Evolutionary conservation across 2,329 filamentous ascomycete species (phyloP).

Genomic region (Triangularia setosa): DNA sequence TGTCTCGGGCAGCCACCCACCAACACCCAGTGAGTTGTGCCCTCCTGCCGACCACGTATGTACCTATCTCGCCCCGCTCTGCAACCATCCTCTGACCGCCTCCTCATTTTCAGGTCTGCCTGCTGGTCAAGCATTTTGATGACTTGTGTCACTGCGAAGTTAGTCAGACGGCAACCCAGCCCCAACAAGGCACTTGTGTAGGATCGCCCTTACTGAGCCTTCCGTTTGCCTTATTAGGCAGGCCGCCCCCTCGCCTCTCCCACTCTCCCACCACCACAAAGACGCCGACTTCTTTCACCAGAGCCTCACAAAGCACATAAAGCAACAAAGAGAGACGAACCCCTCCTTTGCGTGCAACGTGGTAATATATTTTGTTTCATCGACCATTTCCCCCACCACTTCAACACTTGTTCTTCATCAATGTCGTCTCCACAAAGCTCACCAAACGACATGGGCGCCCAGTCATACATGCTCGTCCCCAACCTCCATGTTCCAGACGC

Average conservation of each 20-base stretch:
- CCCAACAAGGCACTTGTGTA: constrained; percentile 19
- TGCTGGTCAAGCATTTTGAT: constrained; percentile 17
- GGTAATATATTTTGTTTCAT: not conserved
- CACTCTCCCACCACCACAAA: not conserved
- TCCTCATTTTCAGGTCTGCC: constrained; percentile 6
- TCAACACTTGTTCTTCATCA: not conserved
- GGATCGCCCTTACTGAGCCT: constrained; percentile 7
- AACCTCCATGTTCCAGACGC: constrained; percentile 22
- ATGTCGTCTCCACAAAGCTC: constrained; percentile 27
- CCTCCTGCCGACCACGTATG: not conserved
- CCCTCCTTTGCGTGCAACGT: not conserved
- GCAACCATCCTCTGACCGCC: not conserved
- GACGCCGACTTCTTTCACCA: not conserved
- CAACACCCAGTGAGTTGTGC: too few species aligned
- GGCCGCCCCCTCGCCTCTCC: constrained; percentile 4
- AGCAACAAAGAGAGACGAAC: not conserved
- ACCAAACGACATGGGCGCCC: constrained; percentile 14
- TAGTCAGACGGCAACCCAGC: constrained; percentile 11
- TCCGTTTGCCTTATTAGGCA: constrained; percentile 15
- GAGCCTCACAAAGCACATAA: not conserved
- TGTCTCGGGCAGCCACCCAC: not conserved
- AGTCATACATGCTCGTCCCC: constrained; percentile 22
- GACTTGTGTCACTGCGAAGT: constrained; percentile 17
- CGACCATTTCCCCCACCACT: not conserved
- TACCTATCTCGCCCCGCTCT: not conserved